These are phyloP conservation scores for Saccharomycopsis guyanensis DNA, from an alignment of 805 yeast genomes.

Conservation along the genomic window DNA sequence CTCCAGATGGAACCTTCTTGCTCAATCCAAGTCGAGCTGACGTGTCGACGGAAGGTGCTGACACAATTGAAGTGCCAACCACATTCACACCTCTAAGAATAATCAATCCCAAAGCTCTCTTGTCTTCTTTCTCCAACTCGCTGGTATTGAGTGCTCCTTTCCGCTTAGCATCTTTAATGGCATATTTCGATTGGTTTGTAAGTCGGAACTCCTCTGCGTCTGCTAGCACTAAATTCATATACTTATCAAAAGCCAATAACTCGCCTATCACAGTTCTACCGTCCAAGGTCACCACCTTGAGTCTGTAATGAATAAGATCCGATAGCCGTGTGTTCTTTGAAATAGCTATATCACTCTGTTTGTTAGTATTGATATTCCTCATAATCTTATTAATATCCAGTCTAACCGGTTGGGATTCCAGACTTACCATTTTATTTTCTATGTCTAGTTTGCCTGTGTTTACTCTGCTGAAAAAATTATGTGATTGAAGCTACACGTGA, in stretches of 20 bases:
- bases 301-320: conserved; percentile 64
- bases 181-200: conserved; percentile 47
- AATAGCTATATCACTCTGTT: not conserved
- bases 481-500: no score
- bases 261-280: conserved; percentile 73
- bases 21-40: conserved; percentile 19
- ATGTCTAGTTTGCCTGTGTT: no score
- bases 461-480: no score
- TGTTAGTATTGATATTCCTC: not conserved
- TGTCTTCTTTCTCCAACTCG: conserved; percentile 48
- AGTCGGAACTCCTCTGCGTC: conserved; percentile 80
- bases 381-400: not conserved
- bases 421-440: no score
- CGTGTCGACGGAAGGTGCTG: conserved; percentile 26
- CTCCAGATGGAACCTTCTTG: conserved; percentile 22
- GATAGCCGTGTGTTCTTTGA: conserved; percentile 26
- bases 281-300: conserved; percentile 71
- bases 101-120: conserved; percentile 70
- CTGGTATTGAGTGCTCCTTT: conserved; percentile 31
- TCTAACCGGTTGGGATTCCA: not conserved
- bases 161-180: conserved; percentile 30
- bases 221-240: conserved; percentile 76
- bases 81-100: conserved; percentile 86
- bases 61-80: conserved; percentile 37
- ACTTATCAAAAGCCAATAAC: conserved; percentile 80